phyloP scores from a whole-genome alignment of 2,329 filamentous ascomycete genomes.

The Ophiostoma australiae region DNA sequence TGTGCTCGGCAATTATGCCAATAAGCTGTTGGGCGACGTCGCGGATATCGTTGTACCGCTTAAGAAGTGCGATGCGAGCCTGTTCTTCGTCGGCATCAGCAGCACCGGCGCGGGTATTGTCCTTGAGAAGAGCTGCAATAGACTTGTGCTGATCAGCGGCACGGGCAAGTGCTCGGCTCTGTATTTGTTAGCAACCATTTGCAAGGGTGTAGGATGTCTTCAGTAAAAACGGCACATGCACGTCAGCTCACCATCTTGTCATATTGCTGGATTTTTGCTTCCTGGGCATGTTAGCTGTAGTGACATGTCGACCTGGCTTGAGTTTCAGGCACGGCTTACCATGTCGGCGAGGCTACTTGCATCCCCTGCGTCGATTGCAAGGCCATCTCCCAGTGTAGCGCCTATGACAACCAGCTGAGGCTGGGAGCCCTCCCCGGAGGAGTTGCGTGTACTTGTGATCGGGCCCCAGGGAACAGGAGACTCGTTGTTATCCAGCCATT shows the following conservation, averaged over 20 bases:
- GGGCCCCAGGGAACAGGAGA: constrained; percentile 14
- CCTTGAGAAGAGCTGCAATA: background rate
- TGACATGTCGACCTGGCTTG: too few species aligned
- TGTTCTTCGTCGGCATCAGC: constrained; percentile 10
- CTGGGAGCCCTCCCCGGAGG: background rate
- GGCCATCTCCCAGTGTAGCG: background rate
- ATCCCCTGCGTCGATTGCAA: background rate
- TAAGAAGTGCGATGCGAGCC: constrained; percentile 32
- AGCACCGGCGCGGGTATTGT: too few species aligned
- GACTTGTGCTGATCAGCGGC: constrained; percentile 16
- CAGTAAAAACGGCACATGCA: too few species aligned
- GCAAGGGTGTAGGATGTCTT: background rate
- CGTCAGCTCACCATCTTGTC: constrained; percentile 21
- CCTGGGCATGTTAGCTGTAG: constrained; percentile 9
- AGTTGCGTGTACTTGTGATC: constrained; percentile 2
- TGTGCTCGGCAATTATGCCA: constrained; percentile 37
- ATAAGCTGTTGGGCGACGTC: constrained; percentile 39
- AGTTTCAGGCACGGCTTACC: background rate
- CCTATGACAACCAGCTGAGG: background rate
- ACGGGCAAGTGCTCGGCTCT: constrained; percentile 22
- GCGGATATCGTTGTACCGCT: constrained; percentile 39
- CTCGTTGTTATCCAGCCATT: constrained; percentile 8
- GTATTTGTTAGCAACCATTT: background rate
- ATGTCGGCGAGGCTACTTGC: background rate
- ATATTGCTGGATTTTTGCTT: constrained; percentile 9